Percentiles rank a stretch among this genome's conserved stretches.
Evolutionary conservation across 176 grass and related monocot species (phyloP).

Genomic region (Alloteropsis semialata): DNA sequence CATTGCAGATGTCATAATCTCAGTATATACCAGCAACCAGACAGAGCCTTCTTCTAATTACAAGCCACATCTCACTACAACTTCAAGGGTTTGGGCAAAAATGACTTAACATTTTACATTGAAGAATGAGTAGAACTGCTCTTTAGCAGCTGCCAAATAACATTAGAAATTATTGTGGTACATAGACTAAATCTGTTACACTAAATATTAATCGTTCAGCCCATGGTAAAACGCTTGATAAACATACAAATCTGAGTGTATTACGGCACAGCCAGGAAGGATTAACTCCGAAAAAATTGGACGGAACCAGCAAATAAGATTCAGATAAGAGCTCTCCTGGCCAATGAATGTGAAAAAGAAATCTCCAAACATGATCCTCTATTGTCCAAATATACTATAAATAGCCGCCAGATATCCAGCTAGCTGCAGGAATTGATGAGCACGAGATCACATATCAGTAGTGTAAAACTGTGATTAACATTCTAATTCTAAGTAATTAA

Average conservation of each 20-base stretch:
- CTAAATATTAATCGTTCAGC: not conserved
- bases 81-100: not conserved
- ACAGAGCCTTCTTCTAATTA: not conserved
- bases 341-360: constrained; percentile 9
- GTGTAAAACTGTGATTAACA: not conserved
- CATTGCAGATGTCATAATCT: not conserved
- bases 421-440: constrained; percentile 59
- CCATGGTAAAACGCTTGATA: constrained; percentile 1
- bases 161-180: constrained; percentile 7
- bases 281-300: constrained; percentile 24
- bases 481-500: not conserved
- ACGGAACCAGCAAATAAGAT: constrained; percentile 18
- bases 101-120: not conserved
- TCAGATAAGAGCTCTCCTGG: constrained; percentile 2
- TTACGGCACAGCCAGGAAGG: not conserved
- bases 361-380: not conserved
- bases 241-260: not conserved
- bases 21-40: not conserved
- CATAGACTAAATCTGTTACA: constrained; percentile 2
- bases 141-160: constrained; percentile 5
- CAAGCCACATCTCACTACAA: not conserved
- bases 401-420: constrained; percentile 66
- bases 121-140: not conserved
- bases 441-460: not conserved
- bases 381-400: constrained; percentile 49